A percentile compares a stretch with the other conserved stretches of the same genome.
phyloP scores from a whole-genome alignment of 2,329 filamentous ascomycete genomes.

The Furcasterigmium furcatum region DNA sequence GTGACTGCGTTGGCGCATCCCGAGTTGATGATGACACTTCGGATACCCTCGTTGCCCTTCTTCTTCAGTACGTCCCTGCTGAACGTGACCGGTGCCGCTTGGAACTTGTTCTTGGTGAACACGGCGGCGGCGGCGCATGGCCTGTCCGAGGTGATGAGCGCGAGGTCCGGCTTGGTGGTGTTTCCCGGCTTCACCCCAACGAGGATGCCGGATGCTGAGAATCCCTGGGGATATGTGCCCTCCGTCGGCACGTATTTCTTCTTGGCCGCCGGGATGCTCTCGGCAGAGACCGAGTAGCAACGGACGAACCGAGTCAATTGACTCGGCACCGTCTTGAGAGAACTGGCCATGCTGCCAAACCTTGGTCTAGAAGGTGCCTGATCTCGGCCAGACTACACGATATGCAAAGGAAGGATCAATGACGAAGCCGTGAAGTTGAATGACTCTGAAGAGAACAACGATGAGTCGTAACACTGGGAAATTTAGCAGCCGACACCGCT shows the following conservation, averaged over 20 bases:
- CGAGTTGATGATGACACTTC: slow-evolving; percentile 87
- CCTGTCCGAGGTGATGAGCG: slow-evolving; percentile 79
- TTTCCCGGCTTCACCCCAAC: slow-evolving; percentile 94
- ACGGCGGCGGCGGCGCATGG: slow-evolving; percentile 88
- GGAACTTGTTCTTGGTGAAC: slow-evolving; percentile 98
- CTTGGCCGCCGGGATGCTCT: slow-evolving; percentile 72
- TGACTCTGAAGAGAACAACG: slow-evolving; percentile 5
- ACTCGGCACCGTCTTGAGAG: slow-evolving; percentile 11
- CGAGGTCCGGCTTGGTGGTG: slow-evolving; percentile 86
- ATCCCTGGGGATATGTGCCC: slow-evolving; percentile 88
- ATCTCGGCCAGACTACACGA: background rate
- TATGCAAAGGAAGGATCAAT: background rate
- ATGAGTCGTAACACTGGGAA: background rate
- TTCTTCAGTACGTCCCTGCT: slow-evolving; percentile 69
- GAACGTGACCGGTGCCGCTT: slow-evolving; percentile 90
- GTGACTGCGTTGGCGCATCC: slow-evolving; percentile 98
- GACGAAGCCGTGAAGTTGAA: background rate
- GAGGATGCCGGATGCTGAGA: slow-evolving; percentile 80
- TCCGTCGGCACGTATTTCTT: slow-evolving; percentile 83
- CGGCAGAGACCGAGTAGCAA: slow-evolving; percentile 56
- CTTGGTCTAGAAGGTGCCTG: background rate
- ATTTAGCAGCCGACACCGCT: too few relatives aligned
- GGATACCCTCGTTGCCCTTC: slow-evolving; percentile 65
- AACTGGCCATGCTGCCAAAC: slow-evolving; percentile 8
- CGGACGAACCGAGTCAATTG: slow-evolving; percentile 26